Evolutionary conservation across 345 rosid genomes (phyloP).

Genomic region (Salix viminalis): DNA sequence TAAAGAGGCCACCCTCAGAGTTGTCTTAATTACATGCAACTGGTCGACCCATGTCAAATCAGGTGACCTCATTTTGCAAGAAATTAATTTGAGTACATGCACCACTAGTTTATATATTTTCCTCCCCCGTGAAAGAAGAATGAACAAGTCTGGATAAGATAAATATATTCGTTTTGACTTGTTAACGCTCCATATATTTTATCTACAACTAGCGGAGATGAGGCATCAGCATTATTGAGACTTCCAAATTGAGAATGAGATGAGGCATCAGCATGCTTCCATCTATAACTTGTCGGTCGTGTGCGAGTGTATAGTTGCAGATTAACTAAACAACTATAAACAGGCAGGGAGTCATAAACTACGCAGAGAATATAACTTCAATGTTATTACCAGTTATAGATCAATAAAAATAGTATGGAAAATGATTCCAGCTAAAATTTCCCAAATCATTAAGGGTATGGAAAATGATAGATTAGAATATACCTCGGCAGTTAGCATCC

Average conservation of each 20-base stretch:
- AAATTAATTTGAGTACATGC: not conserved
- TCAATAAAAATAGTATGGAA: not conserved
- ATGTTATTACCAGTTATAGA: not conserved
- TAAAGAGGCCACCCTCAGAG: not conserved
- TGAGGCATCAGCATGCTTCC: constrained; percentile 14
- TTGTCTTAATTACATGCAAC: not conserved
- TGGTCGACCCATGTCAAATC: not conserved
- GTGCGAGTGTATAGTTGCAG: not conserved
- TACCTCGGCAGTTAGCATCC: constrained; percentile 72
- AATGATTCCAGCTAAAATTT: not conserved
- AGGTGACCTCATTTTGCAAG: not conserved
- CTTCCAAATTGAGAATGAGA: constrained; percentile 1
- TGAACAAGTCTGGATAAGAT: constrained; percentile 5
- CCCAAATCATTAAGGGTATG: not conserved
- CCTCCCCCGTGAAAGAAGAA: not conserved
- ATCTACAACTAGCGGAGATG: constrained; percentile 5
- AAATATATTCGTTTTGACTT: not conserved
- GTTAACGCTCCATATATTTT: not conserved
- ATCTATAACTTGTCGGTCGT: not conserved
- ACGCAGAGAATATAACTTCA: not conserved
- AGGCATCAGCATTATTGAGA: constrained; percentile 15
- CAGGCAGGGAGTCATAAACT: not conserved
- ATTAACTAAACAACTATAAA: not conserved
- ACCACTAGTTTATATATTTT: not conserved
- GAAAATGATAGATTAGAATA: not conserved